phyloP scores from a whole-genome alignment of 1,284 basidiomycete species.

The Athelia psychrophila region DNA sequence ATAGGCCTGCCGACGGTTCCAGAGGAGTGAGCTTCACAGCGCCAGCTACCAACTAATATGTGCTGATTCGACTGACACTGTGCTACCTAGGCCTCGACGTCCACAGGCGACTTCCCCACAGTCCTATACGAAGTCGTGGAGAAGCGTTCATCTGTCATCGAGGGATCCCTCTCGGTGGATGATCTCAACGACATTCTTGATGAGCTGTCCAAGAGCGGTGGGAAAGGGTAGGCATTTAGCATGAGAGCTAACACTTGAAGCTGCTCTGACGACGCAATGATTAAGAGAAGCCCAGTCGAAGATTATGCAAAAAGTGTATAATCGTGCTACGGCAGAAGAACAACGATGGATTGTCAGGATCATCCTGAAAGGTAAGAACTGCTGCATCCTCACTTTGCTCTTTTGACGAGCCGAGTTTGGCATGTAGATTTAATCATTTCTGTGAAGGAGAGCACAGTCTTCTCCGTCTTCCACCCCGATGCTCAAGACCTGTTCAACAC shows the following conservation, averaged over 20 bases:
- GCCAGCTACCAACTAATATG: background rate
- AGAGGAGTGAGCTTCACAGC: slow-evolving; percentile 49
- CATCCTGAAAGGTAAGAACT: slow-evolving; percentile 77
- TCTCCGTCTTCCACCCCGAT: slow-evolving; percentile 87
- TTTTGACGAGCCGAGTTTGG: background rate
- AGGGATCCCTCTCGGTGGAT: slow-evolving; percentile 73
- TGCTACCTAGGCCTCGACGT: slow-evolving; percentile 3
- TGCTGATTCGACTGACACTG: background rate
- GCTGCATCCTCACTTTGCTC: background rate
- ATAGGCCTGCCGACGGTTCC: background rate
- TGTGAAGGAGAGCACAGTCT: slow-evolving; percentile 86
- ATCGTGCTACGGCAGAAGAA: slow-evolving; percentile 75
- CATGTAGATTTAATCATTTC: slow-evolving; percentile 72
- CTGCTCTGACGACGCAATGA: slow-evolving; percentile 2
- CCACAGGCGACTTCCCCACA: slow-evolving; percentile 82
- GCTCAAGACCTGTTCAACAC: slow-evolving; percentile 91
- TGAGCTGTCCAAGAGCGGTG: slow-evolving; percentile 63
- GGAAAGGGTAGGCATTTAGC: slow-evolving; percentile 52
- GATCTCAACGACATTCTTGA: slow-evolving; percentile 82
- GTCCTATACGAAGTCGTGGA: slow-evolving; percentile 84
- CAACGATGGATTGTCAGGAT: slow-evolving; percentile 93
- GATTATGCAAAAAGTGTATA: slow-evolving; percentile 75
- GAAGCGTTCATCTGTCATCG: slow-evolving; percentile 80
- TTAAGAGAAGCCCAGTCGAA: slow-evolving; percentile 72
- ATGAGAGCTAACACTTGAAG: background rate